Evolutionary conservation across 495 filamentous ascomycete genomes (phyloP).

Genomic region (Podospora sp.): DNA sequence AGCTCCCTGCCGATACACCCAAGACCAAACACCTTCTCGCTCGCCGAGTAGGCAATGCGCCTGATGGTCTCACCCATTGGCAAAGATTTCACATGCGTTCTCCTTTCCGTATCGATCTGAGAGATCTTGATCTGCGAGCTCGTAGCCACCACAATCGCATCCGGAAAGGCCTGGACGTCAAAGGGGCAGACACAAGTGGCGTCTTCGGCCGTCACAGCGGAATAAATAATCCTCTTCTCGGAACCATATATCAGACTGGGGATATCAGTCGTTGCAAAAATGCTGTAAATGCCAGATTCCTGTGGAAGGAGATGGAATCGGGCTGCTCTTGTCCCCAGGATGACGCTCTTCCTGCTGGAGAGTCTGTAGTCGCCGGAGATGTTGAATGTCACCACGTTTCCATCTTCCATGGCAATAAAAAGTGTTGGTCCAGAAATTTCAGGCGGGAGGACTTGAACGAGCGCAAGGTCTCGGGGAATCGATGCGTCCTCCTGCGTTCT

Average conservation of each 20-base stretch:
- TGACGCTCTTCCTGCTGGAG: conserved; percentile 73
- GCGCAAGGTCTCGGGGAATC: conserved; percentile 78
- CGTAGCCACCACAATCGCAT: conserved; percentile 79
- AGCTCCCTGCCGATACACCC: conserved; percentile 74
- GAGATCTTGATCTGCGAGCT: conserved; percentile 76
- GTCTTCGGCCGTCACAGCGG: conserved; percentile 90
- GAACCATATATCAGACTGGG: conserved; percentile 89
- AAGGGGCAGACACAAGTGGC: conserved; percentile 80
- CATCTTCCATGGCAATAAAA: conserved; percentile 93
- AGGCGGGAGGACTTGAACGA: conserved; percentile 69
- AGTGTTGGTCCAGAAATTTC: conserved; percentile 63
- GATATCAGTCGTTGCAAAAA: conserved; percentile 93
- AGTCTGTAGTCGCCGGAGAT: conserved; percentile 65
- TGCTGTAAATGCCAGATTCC: conserved; percentile 62
- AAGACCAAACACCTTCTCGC: conserved; percentile 79
- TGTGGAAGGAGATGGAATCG: conserved; percentile 76
- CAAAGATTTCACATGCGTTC: conserved; percentile 82
- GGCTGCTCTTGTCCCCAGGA: conserved; percentile 84
- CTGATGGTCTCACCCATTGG: conserved; percentile 80
- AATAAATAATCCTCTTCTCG: conserved; percentile 88
- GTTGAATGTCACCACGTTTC: conserved; percentile 83
- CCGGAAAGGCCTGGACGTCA: conserved; percentile 77
- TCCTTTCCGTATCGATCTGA: conserved; percentile 78
- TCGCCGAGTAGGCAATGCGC: conserved; percentile 80
- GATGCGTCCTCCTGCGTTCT: conserved; percentile 67